These are phyloP conservation scores for Coelastrella sp. DNA, from an alignment of 139 green algal genomes.

Conservation along the genomic window DNA sequence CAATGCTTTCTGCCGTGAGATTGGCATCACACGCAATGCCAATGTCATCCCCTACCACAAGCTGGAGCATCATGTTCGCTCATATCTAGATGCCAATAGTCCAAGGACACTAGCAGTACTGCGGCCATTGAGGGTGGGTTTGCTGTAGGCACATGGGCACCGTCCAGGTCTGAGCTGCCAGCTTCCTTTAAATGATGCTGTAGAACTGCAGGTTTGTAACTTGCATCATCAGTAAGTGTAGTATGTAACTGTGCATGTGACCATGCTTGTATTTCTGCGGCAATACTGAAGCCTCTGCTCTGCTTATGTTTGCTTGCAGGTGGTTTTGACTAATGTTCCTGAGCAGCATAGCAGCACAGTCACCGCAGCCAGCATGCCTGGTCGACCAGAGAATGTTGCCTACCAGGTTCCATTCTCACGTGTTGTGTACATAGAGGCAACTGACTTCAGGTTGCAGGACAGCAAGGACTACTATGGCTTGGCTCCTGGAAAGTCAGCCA, in stretches of 20 bases:
- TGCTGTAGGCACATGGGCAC: too few species aligned
- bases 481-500: conserved; percentile 91
- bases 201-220: too few species aligned
- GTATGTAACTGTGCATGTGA: too few species aligned
- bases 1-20: conserved; percentile 95
- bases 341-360: conserved; percentile 61
- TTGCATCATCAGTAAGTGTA: too few species aligned
- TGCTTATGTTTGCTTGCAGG: conserved; percentile 39
- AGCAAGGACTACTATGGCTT: conserved; percentile 96
- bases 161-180: too few species aligned
- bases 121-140: conserved; percentile 83
- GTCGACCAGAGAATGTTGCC: conserved; percentile 9
- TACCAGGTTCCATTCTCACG: conserved; percentile 82
- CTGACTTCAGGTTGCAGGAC: conserved; percentile 94
- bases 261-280: too few species aligned
- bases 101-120: conserved; percentile 90
- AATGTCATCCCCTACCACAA: conserved; percentile 89
- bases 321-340: conserved; percentile 90
- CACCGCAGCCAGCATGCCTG: not conserved
- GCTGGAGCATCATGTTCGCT: conserved; percentile 91
- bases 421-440: conserved; percentile 95
- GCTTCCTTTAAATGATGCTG: too few species aligned
- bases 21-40: conserved; percentile 90
- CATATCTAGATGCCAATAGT: conserved; percentile 79
- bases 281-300: not conserved